phyloP scores from a whole-genome alignment of 2,329 filamentous ascomycete genomes.

The Hymenoscyphus albidus region DNA sequence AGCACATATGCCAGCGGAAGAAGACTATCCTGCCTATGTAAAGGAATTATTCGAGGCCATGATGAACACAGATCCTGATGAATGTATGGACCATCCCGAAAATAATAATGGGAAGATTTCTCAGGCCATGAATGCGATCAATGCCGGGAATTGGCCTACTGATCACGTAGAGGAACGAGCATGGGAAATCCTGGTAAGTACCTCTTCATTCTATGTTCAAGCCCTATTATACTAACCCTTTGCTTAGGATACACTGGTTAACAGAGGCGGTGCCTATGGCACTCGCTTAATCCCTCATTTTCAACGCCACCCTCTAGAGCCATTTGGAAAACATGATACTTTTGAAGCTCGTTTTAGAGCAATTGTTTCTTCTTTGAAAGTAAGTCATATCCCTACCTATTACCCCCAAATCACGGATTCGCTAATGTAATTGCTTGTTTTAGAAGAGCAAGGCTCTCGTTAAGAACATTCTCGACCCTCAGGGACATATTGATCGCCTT shows the following conservation, averaged over 20 bases:
- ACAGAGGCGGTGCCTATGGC: neutral
- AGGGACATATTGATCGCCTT: slow-evolving; percentile 21
- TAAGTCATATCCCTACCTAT: slow-evolving; percentile 9
- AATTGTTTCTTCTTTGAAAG: slow-evolving; percentile 16
- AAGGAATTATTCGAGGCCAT: neutral
- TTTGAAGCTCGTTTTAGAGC: slow-evolving; percentile 19
- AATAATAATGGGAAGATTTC: neutral
- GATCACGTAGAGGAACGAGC: neutral
- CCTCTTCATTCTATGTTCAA: no score
- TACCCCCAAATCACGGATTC: neutral
- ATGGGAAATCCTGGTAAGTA: neutral
- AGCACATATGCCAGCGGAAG: neutral
- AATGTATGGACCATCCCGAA: neutral
- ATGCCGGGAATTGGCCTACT: neutral
- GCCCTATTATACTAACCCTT: neutral
- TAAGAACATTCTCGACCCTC: slow-evolving; percentile 28
- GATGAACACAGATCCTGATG: neutral
- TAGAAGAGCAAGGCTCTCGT: slow-evolving; percentile 27
- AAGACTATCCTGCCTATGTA: neutral
- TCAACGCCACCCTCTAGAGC: neutral
- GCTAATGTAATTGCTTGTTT: slow-evolving; percentile 6
- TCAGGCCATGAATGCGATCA: neutral
- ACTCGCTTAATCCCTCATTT: neutral
- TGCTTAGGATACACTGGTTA: neutral
- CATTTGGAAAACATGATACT: neutral